phyloP scores from a whole-genome alignment of 176 grass and related monocot species.

The Thinopyrum elongatum region DNA sequence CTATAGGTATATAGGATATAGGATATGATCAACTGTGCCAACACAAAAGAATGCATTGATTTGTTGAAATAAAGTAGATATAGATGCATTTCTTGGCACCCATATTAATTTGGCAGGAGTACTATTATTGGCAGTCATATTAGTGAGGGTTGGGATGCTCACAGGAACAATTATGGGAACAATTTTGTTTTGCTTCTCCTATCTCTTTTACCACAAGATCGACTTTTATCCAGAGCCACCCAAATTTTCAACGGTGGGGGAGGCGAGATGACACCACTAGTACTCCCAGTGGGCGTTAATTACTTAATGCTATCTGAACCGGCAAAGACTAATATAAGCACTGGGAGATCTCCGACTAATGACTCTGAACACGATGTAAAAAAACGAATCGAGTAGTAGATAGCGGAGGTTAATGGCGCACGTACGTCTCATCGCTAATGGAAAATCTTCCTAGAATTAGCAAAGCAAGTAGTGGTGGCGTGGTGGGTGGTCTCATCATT shows the following conservation, averaged over 20 bases:
- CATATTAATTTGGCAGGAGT: too few relatives aligned
- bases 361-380: neutral
- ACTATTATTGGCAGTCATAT: too few relatives aligned
- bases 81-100: too few relatives aligned
- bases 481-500: neutral
- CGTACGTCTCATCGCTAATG: slow-evolving; percentile 4
- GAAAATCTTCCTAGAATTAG: neutral
- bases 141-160: too few relatives aligned
- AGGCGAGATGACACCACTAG: slow-evolving; percentile 14
- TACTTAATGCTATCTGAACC: neutral
- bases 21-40: neutral
- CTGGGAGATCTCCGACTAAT: neutral
- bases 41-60: neutral
- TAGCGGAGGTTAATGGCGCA: slow-evolving; percentile 27
- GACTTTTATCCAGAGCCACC: neutral
- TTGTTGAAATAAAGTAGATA: neutral
- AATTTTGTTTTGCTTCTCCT: too few relatives aligned
- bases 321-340: neutral
- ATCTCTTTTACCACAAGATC: neutral
- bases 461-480: neutral
- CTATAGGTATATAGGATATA: too few relatives aligned
- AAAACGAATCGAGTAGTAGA: neutral
- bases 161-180: too few relatives aligned
- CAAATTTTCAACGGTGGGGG: slow-evolving; percentile 23
- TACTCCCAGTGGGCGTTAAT: neutral